Percentiles rank a stretch among this genome's conserved stretches.
These are phyloP conservation scores for Monosporozyma servazzii DNA, from an alignment of 805 yeast genomes.

Conservation along the genomic window DNA sequence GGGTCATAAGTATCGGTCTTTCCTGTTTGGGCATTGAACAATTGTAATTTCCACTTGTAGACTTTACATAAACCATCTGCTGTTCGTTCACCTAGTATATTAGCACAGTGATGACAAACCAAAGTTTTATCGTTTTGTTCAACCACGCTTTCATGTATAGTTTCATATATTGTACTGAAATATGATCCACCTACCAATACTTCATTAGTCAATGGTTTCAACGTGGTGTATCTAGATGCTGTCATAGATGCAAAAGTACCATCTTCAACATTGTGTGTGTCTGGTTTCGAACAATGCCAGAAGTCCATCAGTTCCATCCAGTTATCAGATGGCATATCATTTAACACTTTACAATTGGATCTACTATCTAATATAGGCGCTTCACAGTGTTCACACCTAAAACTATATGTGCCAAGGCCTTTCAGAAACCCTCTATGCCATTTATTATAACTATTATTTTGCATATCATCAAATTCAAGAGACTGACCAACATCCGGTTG, in stretches of 20 bases:
- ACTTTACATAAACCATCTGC: conserved; percentile 16
- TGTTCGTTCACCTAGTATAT: conserved; percentile 14
- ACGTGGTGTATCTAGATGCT: conserved; percentile 12
- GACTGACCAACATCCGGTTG: neutral
- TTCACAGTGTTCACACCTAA: conserved; percentile 1
- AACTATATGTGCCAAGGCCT: neutral
- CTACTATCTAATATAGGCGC: neutral
- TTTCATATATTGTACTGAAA: conserved; percentile 10
- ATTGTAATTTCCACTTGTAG: conserved; percentile 21
- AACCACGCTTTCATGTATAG: conserved; percentile 6
- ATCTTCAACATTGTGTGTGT: conserved; percentile 8
- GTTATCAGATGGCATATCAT: conserved; percentile 78
- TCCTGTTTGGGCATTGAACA: conserved; percentile 4
- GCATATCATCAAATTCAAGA: neutral
- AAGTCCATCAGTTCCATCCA: conserved; percentile 96
- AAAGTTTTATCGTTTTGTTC: conserved; percentile 1
- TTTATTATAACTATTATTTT: neutral
- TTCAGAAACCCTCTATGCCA: conserved; percentile 3
- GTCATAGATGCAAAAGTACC: conserved; percentile 3
- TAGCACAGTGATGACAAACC: conserved; percentile 14
- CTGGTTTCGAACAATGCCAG: conserved; percentile 94
- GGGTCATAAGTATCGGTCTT: conserved; percentile 10
- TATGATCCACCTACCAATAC: conserved; percentile 23
- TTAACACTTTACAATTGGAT: conserved; percentile 13
- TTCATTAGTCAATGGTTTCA: conserved; percentile 21